These are phyloP conservation scores for Tolypocladium nubicola DNA, from an alignment of 2,329 filamentous ascomycete species.

Conservation along the genomic window DNA sequence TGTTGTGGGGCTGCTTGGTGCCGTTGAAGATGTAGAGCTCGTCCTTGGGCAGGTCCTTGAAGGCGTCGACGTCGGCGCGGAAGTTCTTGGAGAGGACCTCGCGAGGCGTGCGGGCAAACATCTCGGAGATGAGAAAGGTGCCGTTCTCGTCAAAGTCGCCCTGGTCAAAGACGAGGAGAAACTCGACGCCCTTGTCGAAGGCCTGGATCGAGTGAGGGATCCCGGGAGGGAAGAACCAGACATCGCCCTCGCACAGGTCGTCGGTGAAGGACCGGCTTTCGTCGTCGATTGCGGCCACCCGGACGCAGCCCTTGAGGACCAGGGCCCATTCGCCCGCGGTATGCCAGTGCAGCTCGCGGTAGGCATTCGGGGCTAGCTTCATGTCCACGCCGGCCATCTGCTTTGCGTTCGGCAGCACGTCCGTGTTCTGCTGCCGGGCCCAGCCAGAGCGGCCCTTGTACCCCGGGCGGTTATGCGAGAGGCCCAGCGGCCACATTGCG, in stretches of 20 bases:
- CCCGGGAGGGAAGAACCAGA: constrained; percentile 35
- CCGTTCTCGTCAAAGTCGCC: constrained; percentile 48
- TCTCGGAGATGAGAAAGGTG: constrained; percentile 46
- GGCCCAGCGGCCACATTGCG: constrained; percentile 43
- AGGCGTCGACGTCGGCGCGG: constrained; percentile 32
- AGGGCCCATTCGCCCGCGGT: constrained; percentile 41
- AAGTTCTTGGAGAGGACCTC: constrained; percentile 47
- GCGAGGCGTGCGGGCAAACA: constrained; percentile 38
- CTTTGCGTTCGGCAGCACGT: constrained; percentile 36
- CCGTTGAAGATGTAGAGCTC: constrained; percentile 45
- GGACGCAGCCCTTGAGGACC: constrained; percentile 41
- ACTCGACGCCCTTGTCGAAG: constrained; percentile 44
- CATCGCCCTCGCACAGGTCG: constrained; percentile 23
- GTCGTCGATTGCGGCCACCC: constrained; percentile 40
- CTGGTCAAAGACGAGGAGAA: constrained; percentile 49
- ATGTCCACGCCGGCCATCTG: constrained; percentile 50
- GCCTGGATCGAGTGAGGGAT: constrained; percentile 43
- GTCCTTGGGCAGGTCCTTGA: constrained; percentile 33
- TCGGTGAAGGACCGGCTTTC: constrained; percentile 37
- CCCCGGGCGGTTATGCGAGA: constrained; percentile 38
- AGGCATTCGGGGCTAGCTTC: constrained; percentile 44
- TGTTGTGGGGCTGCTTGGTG: constrained; percentile 32
- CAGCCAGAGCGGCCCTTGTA: constrained; percentile 33
- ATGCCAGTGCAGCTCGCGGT: constrained; percentile 56
- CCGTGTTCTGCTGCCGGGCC: constrained; percentile 42